These are phyloP conservation scores for Psidium guajava DNA, from an alignment of 345 rosid species.

Conservation along the genomic window DNA sequence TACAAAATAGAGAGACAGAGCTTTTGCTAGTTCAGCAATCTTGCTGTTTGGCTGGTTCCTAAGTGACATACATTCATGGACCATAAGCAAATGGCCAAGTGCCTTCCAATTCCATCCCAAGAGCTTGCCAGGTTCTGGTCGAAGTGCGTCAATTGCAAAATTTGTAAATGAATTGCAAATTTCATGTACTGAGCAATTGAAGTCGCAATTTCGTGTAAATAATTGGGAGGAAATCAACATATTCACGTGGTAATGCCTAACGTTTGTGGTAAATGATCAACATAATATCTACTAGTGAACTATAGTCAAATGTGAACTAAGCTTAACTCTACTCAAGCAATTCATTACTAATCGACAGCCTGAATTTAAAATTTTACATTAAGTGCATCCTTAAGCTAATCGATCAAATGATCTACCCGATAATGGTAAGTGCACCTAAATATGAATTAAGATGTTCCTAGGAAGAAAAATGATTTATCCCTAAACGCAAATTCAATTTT, in stretches of 20 bases:
- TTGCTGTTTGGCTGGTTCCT: neutral
- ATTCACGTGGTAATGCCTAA: neutral
- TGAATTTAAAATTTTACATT: too few species aligned
- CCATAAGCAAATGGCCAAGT: neutral
- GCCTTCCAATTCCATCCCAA: accelerated
- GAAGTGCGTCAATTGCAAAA: neutral
- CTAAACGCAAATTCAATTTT: too few species aligned
- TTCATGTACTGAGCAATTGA: neutral
- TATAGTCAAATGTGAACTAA: too few species aligned
- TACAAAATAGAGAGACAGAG: neutral
- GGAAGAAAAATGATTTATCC: too few species aligned
- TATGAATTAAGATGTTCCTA: too few species aligned
- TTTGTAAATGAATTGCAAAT: neutral
- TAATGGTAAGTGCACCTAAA: too few species aligned
- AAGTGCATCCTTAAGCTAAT: too few species aligned
- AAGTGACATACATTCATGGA: neutral
- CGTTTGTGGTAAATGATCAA: too few species aligned
- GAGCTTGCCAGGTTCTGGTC: neutral
- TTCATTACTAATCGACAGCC: too few species aligned
- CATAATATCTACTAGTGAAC: too few species aligned
- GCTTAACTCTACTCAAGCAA: too few species aligned
- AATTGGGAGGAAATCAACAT: neutral
- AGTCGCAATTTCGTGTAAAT: neutral
- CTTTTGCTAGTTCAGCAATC: neutral
- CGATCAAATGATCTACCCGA: too few species aligned